Percentiles rank a stretch among this genome's conserved stretches.
Conservation (phyloP, 1,284 basidiomycete species). For the Microbotryum lychnidis-dioicae region DNA sequence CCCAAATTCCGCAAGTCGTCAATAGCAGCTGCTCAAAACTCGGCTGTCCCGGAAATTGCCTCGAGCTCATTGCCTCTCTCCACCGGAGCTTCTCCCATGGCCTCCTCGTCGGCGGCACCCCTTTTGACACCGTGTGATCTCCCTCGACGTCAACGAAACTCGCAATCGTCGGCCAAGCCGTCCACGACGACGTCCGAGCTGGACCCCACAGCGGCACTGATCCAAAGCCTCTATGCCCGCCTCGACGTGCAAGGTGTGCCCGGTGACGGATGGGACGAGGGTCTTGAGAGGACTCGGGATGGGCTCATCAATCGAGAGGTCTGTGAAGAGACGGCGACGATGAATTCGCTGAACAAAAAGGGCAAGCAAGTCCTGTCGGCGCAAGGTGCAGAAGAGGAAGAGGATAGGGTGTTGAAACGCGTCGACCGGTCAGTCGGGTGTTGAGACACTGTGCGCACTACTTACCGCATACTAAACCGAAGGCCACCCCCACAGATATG, state of each 20-base stretch:
- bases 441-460: not conserved
- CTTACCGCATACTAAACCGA: not conserved
- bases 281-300: constrained; percentile 78
- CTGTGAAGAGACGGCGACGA: not conserved
- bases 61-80: too few relatives aligned
- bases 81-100: too few relatives aligned
- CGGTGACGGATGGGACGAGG: constrained; percentile 85
- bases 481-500: constrained; percentile 17
- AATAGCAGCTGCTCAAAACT: too few relatives aligned
- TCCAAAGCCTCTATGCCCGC: constrained; percentile 51
- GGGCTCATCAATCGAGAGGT: constrained; percentile 48
- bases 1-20: too few relatives aligned
- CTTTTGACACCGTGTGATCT: too few relatives aligned
- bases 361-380: constrained; percentile 5
- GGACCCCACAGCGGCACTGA: constrained; percentile 19
- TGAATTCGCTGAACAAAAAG: not conserved
- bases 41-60: too few relatives aligned
- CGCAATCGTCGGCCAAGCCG: too few relatives aligned
- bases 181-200: constrained; percentile 5
- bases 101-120: too few relatives aligned
- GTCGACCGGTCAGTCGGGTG: constrained; percentile 21
- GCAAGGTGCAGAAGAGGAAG: constrained; percentile 8
- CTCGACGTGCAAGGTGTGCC: constrained; percentile 74
- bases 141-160: too few relatives aligned
- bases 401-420: constrained; percentile 21